These are phyloP conservation scores for Salvia hispanica DNA, from an alignment of 257 asterid species.

Conservation along the genomic window DNA sequence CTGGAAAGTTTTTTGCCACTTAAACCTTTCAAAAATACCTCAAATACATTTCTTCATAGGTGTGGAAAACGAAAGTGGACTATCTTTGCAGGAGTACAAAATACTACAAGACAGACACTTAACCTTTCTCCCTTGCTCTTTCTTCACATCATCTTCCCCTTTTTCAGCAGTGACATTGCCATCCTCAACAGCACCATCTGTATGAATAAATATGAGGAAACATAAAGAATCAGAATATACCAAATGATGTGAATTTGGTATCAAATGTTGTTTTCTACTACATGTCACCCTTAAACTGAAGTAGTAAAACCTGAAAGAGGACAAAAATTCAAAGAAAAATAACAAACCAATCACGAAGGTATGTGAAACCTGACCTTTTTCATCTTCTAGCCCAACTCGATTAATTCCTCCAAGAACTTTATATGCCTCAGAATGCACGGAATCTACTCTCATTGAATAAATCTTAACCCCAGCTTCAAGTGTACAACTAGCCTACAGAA, in stretches of 20 bases:
- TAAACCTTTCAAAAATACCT: neutral
- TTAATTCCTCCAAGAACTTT: slow-evolving; percentile 97
- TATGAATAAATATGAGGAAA: slow-evolving; percentile 6
- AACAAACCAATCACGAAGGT: slow-evolving; percentile 19
- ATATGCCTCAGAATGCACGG: slow-evolving; percentile 92
- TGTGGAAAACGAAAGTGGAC: neutral
- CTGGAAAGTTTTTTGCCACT: neutral
- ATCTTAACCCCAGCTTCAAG: slow-evolving; percentile 99
- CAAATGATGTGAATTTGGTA: no score
- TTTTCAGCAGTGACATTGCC: slow-evolving; percentile 41
- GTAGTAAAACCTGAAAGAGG: slow-evolving; percentile 4
- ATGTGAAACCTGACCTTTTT: slow-evolving; percentile 55
- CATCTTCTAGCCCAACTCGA: slow-evolving; percentile 86
- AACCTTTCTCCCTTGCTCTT: slow-evolving; percentile 80
- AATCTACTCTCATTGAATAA: slow-evolving; percentile 96
- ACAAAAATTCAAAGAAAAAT: neutral
- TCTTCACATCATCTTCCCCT: slow-evolving; percentile 52
- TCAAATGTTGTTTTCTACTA: no score
- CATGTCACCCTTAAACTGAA: no score
- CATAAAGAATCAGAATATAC: no score
- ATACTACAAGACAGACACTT: slow-evolving; percentile 20
- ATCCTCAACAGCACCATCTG: slow-evolving; percentile 56
- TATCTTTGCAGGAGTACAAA: neutral
- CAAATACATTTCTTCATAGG: neutral
- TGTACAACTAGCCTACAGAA: slow-evolving; percentile 89